phyloP scores from a whole-genome alignment of 2,329 filamentous ascomycete genomes.

The Aspergillus felis region DNA sequence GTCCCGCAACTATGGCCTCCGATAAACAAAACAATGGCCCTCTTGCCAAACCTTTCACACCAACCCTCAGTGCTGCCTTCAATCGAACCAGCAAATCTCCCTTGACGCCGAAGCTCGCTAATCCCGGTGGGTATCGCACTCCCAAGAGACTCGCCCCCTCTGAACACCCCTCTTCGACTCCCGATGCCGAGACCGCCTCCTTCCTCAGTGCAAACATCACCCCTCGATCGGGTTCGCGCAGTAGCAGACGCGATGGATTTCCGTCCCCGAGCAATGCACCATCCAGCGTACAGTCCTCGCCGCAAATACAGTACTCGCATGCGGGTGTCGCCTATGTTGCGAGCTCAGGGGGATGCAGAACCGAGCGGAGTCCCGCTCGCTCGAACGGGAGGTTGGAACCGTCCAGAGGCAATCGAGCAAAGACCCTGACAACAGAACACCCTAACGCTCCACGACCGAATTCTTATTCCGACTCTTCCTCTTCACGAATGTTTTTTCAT shows the following conservation, averaged over 20 bases:
- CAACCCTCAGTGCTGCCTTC: slow-evolving; percentile 62
- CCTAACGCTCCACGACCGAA: slow-evolving; percentile 29
- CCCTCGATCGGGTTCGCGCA: slow-evolving; percentile 71
- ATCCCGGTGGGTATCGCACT: slow-evolving; percentile 28
- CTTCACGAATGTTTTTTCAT: slow-evolving; percentile 78
- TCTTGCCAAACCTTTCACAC: slow-evolving; percentile 59
- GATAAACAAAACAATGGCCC: slow-evolving; percentile 52
- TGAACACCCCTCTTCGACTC: slow-evolving; percentile 31
- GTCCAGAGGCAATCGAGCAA: slow-evolving; percentile 31
- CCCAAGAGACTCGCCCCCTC: slow-evolving; percentile 31
- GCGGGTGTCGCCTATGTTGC: slow-evolving; percentile 21
- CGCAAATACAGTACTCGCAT: slow-evolving; percentile 27
- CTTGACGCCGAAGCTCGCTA: slow-evolving; percentile 57
- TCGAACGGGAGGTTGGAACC: slow-evolving; percentile 26
- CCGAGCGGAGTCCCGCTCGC: slow-evolving; percentile 34
- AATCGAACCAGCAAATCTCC: slow-evolving; percentile 54
- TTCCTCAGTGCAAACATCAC: slow-evolving; percentile 68
- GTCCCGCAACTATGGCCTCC: slow-evolving; percentile 44
- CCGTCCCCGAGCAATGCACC: slow-evolving; percentile 60
- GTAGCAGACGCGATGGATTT: slow-evolving; percentile 66
- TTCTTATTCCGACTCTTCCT: slow-evolving; percentile 33
- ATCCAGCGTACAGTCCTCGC: slow-evolving; percentile 19
- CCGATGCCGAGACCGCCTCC: slow-evolving; percentile 53
- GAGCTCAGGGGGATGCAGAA: slow-evolving; percentile 20
- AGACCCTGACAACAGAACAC: slow-evolving; percentile 35